Conservation (phyloP, 805 yeast species). For the Sporopachydermia lactativora region DNA sequence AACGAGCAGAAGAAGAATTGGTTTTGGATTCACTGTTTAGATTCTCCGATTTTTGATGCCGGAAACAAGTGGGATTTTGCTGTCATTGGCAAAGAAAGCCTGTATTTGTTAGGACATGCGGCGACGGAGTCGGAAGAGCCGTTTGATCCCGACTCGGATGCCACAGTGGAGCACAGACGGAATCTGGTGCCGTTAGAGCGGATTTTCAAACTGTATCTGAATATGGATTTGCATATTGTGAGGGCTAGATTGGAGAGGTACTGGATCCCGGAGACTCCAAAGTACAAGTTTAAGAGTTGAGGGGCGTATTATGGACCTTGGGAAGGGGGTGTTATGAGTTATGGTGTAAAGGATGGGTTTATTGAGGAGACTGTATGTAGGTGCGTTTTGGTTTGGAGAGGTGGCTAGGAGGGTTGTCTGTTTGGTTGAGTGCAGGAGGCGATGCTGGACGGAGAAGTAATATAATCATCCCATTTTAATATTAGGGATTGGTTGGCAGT, state of each 20-base stretch:
- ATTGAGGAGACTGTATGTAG: too few relatives aligned
- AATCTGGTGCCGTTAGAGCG: neutral
- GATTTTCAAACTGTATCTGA: neutral
- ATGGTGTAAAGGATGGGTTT: too few relatives aligned
- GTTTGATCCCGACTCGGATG: neutral
- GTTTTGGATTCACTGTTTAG: neutral
- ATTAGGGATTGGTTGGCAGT: too few relatives aligned
- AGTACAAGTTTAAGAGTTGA: neutral
- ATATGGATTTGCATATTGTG: neutral
- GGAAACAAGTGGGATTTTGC: slow-evolving; percentile 1
- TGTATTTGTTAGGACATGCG: neutral
- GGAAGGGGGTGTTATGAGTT: neutral
- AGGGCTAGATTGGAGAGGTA: neutral
- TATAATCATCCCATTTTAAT: neutral
- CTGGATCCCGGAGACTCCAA: neutral
- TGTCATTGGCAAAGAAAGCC: neutral
- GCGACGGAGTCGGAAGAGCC: neutral
- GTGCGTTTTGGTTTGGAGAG: too few relatives aligned
- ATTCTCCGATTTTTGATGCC: neutral
- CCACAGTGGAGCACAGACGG: neutral
- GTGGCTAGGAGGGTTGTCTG: neutral
- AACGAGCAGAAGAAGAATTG: slow-evolving; percentile 1
- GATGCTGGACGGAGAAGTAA: neutral
- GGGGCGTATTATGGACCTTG: neutral
- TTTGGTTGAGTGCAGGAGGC: neutral